Conservation (phyloP, 768 basidiomycete genomes). For the Tricholoma flavovirens region DNA sequence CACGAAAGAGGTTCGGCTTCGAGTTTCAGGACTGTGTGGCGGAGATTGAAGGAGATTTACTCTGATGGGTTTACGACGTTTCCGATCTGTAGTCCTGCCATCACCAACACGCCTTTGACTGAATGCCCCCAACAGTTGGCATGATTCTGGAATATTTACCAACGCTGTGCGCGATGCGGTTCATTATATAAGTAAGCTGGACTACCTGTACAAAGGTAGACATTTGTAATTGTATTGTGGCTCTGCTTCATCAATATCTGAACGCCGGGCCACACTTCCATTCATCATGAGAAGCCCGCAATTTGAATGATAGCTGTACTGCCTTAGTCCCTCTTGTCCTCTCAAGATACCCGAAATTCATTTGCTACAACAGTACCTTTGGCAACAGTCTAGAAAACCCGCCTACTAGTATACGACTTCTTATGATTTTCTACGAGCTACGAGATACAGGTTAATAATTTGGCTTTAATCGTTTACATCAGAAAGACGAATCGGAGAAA, state of each 20-base stretch:
- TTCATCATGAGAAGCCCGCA: too few relatives aligned
- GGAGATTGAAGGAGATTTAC: constrained; percentile 68
- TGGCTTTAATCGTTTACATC: too few relatives aligned
- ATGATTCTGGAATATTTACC: constrained; percentile 14
- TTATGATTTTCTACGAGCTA: too few relatives aligned
- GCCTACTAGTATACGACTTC: too few relatives aligned
- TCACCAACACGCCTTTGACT: constrained; percentile 34
- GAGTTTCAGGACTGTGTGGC: constrained; percentile 75
- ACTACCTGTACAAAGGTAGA: not conserved
- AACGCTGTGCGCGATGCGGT: not conserved
- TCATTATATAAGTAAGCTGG: not conserved
- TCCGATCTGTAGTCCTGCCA: constrained; percentile 36
- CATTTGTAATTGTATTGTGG: not conserved
- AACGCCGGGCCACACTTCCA: too few relatives aligned
- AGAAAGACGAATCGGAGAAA: too few relatives aligned
- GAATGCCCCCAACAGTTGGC: constrained; percentile 37
- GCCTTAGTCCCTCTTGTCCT: too few relatives aligned
- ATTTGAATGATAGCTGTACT: too few relatives aligned
- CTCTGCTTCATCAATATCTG: not conserved
- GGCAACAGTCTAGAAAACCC: too few relatives aligned
- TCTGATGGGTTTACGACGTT: constrained; percentile 27
- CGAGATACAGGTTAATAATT: too few relatives aligned
- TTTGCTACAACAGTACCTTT: too few relatives aligned
- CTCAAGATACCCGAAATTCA: too few relatives aligned
- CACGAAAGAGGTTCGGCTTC: constrained; percentile 91